Base-by-base conservation (phyloP, 108 stramenopile genomes). In the Skeletonema menzelii region DNA sequence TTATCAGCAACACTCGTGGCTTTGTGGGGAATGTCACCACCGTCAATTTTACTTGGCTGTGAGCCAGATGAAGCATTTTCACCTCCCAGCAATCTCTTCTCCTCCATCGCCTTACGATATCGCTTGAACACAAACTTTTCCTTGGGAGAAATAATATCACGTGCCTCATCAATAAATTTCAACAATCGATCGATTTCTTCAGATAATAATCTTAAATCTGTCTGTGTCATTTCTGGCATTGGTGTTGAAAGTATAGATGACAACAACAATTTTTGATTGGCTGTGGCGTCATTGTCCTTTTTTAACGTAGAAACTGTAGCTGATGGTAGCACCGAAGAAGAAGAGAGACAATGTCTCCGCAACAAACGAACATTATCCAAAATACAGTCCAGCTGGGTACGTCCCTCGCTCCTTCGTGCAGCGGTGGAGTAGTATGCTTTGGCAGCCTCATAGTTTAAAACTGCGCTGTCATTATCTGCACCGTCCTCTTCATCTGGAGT, bases 61-160 rank as follows among this genome's bases (percentile, higher is more conserved):
- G 11, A 35, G 10, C 10, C 35, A 35, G 35, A 35, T 8, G 35
- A 35, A 7, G 8, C 35, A 0, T 32, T 14, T 1, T 15, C 58
- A 58, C 57, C 59, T 3, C 4, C 67, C 17, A 59, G 26, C 58
- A 61, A 8, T 53, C 49, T 14, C 63, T 27, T 69, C 68, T 63
- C 75, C 70, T 76, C 80, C 73, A 83, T 74, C 4, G 73, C 73
- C 58, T 13, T 28, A 4, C 77, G 55, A 75, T 83, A 79, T 1
- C 82, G 47, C 20, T 46, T 31, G 60, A 83, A 83, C 13, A 77
- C 59, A 67, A 83, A 83, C 53, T 79, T 83, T 20, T 79, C 82
- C 55, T 70, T 83, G 24, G 82, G 82, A 69, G 42, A 74, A 49
- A 83, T 75, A 30, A 73, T 65, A 8, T 65, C 67, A 17, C 68